Evolutionary conservation across 352 stramenopile genomes (phyloP).

Genomic region (Globisporangium mamillatum): DNA sequence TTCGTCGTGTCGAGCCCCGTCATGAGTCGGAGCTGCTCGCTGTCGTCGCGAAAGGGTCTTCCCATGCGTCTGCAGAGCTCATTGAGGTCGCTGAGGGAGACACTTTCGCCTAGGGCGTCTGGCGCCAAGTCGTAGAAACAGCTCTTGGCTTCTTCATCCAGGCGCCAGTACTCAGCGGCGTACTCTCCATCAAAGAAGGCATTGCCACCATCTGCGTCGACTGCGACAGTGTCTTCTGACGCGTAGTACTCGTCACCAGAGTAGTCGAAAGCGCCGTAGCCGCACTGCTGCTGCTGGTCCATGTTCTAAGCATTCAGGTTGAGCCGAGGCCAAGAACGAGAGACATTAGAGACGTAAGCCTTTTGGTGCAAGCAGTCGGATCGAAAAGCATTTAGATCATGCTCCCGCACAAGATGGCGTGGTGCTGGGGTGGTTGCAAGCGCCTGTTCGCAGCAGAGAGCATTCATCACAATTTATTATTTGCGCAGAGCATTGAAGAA

Average conservation of each 20-base stretch:
- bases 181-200: conserved; percentile 17
- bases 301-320: neutral
- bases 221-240: neutral
- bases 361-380: neutral
- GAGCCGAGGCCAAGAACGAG: neutral
- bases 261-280: neutral
- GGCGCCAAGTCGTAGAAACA: conserved; percentile 42
- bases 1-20: conserved; percentile 56
- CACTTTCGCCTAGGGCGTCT: conserved; percentile 24
- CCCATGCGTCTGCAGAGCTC: conserved; percentile 44
- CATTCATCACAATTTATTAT: too few relatives aligned
- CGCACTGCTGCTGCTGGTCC: conserved; percentile 1
- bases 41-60: conserved; percentile 37
- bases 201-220: neutral
- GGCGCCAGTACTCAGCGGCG: conserved; percentile 37
- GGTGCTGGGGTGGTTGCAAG: neutral
- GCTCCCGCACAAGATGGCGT: too few relatives aligned
- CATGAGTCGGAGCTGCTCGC: conserved; percentile 46
- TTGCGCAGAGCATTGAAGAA: neutral
- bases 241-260: conserved; percentile 10
- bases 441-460: too few relatives aligned
- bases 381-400: too few relatives aligned
- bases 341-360: neutral
- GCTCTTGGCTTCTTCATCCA: conserved; percentile 42
- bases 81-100: conserved; percentile 42